phyloP scores from a whole-genome alignment of 2,329 filamentous ascomycete species.

The Fusarium equiseti region DNA sequence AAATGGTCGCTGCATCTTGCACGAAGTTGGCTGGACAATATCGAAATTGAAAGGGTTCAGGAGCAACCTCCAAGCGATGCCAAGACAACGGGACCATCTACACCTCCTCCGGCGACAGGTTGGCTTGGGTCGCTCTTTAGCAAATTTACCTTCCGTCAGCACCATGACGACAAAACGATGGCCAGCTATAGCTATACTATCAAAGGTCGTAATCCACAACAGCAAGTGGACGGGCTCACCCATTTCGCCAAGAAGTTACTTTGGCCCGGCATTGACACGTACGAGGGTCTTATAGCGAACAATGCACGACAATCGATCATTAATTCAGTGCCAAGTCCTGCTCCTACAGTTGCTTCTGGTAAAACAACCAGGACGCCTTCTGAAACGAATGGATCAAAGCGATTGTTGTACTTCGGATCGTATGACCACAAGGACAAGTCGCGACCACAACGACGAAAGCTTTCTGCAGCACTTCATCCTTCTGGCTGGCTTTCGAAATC shows the following conservation, averaged over 20 bases:
- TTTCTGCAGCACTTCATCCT: conserved; percentile 68
- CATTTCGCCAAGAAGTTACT: conserved; percentile 73
- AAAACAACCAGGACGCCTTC: conserved; percentile 50
- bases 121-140: conserved; percentile 71
- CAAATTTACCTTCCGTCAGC: conserved; percentile 61
- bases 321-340: conserved; percentile 46
- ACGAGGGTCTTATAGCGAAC: conserved; percentile 62
- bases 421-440: conserved; percentile 52
- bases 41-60: conserved; percentile 65
- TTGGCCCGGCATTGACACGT: conserved; percentile 71
- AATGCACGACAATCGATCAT: conserved; percentile 58
- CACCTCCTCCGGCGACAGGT: conserved; percentile 33
- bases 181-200: conserved; percentile 60
- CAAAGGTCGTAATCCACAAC: conserved; percentile 66
- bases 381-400: conserved; percentile 51
- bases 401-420: conserved; percentile 62
- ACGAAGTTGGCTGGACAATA: conserved; percentile 76
- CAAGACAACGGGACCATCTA: conserved; percentile 17
- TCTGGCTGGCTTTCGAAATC: conserved; percentile 77
- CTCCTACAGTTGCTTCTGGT: conserved; percentile 40
- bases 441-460: conserved; percentile 62
- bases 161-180: conserved; percentile 53
- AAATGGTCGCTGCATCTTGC: conserved; percentile 76
- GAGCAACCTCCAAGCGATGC: conserved; percentile 25
- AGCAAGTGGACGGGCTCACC: conserved; percentile 71